These are phyloP conservation scores for Knufia petricola DNA, from an alignment of 2,329 filamentous ascomycete species.

Conservation along the genomic window DNA sequence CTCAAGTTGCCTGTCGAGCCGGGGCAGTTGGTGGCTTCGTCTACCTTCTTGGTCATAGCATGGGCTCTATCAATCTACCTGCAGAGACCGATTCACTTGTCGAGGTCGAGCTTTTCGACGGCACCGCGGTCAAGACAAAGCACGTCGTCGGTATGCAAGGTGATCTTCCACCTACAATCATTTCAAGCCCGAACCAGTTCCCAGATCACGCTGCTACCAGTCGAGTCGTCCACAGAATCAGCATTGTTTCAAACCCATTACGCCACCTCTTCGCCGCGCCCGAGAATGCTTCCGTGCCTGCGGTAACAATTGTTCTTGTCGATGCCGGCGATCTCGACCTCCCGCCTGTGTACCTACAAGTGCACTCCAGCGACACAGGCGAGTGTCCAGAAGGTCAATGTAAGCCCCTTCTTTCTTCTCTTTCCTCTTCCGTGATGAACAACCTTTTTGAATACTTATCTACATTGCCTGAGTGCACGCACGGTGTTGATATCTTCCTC, in stretches of 20 bases:
- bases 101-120: conserved; percentile 28
- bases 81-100: conserved; percentile 22
- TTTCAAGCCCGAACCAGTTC: neutral
- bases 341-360: conserved; percentile 50
- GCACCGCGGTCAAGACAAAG: conserved; percentile 30
- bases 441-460: conserved; percentile 87
- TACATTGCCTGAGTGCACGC: conserved; percentile 92
- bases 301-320: conserved; percentile 47
- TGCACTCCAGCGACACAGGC: conserved; percentile 82
- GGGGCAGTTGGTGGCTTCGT: conserved; percentile 82
- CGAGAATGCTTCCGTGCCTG: conserved; percentile 67
- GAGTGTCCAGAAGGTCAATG: conserved; percentile 84
- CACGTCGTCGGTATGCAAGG: conserved; percentile 30
- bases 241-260: conserved; percentile 59
- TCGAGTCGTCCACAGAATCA: conserved; percentile 39
- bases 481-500: conserved; percentile 77
- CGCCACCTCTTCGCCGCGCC: conserved; percentile 58
- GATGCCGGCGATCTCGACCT: conserved; percentile 26
- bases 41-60: conserved; percentile 71
- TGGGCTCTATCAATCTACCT: conserved; percentile 28
- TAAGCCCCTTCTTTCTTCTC: conserved; percentile 48
- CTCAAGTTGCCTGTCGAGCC: conserved; percentile 83
- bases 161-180: conserved; percentile 27
- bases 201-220: neutral
- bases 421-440: conserved; percentile 64